Percentiles rank a stretch among this genome's conserved stretches.
These are phyloP conservation scores for Hordeum vulgare DNA, from an alignment of 176 grass and related monocot species.

Conservation along the genomic window MorexV3_pseudomolecules_assembly NC_058524.1:17358848-17359347, in stretches of 20 bases:
- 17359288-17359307: constrained; percentile 65
- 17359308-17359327: constrained; percentile 48
- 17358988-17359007: constrained; percentile 39
- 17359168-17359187: constrained; percentile 55
- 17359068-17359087: constrained; percentile 71
- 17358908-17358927: not conserved
- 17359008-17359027: constrained; percentile 27
- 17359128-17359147: constrained; percentile 42
- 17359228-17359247: constrained; percentile 51
- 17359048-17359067: constrained; percentile 84
- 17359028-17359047: constrained; percentile 71
- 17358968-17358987: constrained; percentile 18
- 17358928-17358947: constrained; percentile 11
- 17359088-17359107: constrained; percentile 74
- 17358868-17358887: not conserved
- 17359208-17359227: constrained; percentile 52
- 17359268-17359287: constrained; percentile 61
- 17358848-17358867: constrained; percentile 26
- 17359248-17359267: constrained; percentile 77
- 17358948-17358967: not conserved
- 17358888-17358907: not conserved
- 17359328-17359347: constrained; percentile 16
- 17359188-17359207: constrained; percentile 74
- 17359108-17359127: constrained; percentile 60
- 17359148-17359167: constrained; percentile 34